Percentiles rank a stretch among this genome's conserved stretches.
These are phyloP conservation scores for Starmerella powellii DNA, from an alignment of 805 yeast genomes.

Conservation along the genomic window DNA sequence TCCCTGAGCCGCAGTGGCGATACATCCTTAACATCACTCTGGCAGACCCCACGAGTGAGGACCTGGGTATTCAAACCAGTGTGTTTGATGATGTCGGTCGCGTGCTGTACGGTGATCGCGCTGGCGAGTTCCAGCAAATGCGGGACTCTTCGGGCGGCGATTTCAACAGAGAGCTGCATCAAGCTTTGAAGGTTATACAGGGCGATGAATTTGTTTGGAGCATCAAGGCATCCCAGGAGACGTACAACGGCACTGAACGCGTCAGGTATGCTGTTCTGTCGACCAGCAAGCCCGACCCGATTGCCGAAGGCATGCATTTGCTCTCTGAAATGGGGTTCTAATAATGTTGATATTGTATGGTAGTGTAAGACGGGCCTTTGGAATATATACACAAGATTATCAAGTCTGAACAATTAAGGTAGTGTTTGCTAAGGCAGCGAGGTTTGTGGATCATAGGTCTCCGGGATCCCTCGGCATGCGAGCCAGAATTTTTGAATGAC, in stretches of 20 bases:
- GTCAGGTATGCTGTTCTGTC: slow-evolving; percentile 60
- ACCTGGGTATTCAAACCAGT: slow-evolving; percentile 52
- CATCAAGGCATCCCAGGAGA: slow-evolving; percentile 71
- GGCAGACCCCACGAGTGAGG: slow-evolving; percentile 56
- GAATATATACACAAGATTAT: too few species aligned
- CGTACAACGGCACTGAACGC: slow-evolving; percentile 56
- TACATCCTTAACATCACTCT: slow-evolving; percentile 66
- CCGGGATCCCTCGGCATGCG: slow-evolving; percentile 26
- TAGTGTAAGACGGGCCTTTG: too few species aligned
- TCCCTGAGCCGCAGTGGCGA: slow-evolving; percentile 60
- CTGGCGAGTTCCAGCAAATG: slow-evolving; percentile 39
- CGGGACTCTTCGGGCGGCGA: slow-evolving; percentile 24
- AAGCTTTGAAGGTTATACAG: slow-evolving; percentile 38
- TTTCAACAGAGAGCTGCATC: slow-evolving; percentile 35
- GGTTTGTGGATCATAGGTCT: slow-evolving; percentile 18
- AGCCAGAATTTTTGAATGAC: slow-evolving; percentile 29
- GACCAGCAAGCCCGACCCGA: slow-evolving; percentile 21
- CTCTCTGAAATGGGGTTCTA: slow-evolving; percentile 17
- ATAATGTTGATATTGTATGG: too few species aligned
- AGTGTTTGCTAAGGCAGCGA: too few species aligned
- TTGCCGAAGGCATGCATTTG: slow-evolving; percentile 9
- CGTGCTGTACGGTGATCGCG: slow-evolving; percentile 53
- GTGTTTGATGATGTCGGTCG: slow-evolving; percentile 77
- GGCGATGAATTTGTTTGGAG: slow-evolving; percentile 66
- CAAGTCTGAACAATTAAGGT: too few species aligned